A percentile compares a stretch with the other conserved stretches of the same genome.
Evolutionary conservation across 108 stramenopile genomes (phyloP).

Genomic region (Seminavis robusta): DNA sequence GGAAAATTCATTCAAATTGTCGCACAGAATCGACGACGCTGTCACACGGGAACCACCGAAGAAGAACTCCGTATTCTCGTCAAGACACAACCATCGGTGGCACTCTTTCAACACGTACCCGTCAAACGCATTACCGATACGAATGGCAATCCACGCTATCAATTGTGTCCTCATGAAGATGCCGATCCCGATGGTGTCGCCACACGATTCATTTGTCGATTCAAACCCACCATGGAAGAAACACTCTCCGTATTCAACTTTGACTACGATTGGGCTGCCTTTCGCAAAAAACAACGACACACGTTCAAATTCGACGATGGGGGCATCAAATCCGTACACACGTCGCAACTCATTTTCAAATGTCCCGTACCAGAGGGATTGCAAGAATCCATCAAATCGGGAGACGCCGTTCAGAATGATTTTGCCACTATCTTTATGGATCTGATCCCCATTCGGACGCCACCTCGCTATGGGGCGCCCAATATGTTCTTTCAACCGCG

Average conservation of each 20-base stretch:
- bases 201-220: slow-evolving; percentile 77
- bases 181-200: slow-evolving; percentile 44
- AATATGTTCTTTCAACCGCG: slow-evolving; percentile 56
- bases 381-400: slow-evolving; percentile 39
- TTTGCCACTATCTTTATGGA: slow-evolving; percentile 72
- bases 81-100: slow-evolving; percentile 62
- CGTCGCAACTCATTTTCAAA: slow-evolving; percentile 70
- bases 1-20: slow-evolving; percentile 80
- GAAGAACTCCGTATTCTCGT: slow-evolving; percentile 21
- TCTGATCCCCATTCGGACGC: slow-evolving; percentile 80
- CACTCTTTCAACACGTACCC: slow-evolving; percentile 85
- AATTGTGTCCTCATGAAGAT: slow-evolving; percentile 49
- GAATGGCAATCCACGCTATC: slow-evolving; percentile 45
- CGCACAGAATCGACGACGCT: slow-evolving; percentile 82
- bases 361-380: slow-evolving; percentile 72
- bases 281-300: slow-evolving; percentile 45
- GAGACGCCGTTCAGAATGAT: slow-evolving; percentile 60
- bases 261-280: slow-evolving; percentile 76
- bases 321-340: slow-evolving; percentile 73
- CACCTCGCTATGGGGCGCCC: slow-evolving; percentile 72
- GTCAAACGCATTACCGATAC: slow-evolving; percentile 51
- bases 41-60: slow-evolving; percentile 45
- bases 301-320: slow-evolving; percentile 62
- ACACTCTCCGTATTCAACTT: slow-evolving; percentile 62
- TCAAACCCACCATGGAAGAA: slow-evolving; percentile 62